Base-by-base conservation (phyloP, 345 rosid species). In the Eucalyptus caleyi region DNA sequence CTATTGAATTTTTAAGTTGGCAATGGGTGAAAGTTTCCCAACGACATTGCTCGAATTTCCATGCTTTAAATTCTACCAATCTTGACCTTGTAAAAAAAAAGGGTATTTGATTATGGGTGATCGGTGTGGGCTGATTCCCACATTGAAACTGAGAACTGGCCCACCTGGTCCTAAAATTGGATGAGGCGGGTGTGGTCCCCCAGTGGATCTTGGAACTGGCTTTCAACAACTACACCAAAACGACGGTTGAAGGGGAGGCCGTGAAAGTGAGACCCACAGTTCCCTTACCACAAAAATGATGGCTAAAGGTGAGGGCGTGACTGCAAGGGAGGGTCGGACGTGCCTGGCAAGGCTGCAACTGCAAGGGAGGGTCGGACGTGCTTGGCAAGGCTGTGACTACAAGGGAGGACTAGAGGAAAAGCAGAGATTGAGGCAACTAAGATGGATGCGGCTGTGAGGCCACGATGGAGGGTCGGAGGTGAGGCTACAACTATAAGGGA, bases 311-410 rank as follows among this genome's bases (percentile, higher is more conserved):
- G 62, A 24, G 6, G 62, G 30, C 6, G 0, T 26, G 62, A 56
- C 3, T 56, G 1, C 30, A 11, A 56, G 30, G 62, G 30, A 26
- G 62, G 30, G 62, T 24, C 30, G 0, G 14, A 24, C 0, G 14
- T 9, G 30, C 6, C 1, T 23, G 6, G 14, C 27, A 8, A 56
- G 60, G 27, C 26, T 1, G 0, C 44, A 42, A 42, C 44, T 42
- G 2, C 42, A 40, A 40, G 42, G 42, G 42, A 40, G 60, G 26
- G 27, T 23, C 27, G 0, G 13, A 23, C 0, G 13, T 9, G 27
- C 6, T 0, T 21, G 30, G 13, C 30, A 4, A 56, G 62, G 27
- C 27, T 1, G 0, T 0, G 2, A 56, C 1, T 9, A 2, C 6
- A 0, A 56, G 62, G 30, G 2, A 56, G 30, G 30, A 3, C 3